phyloP scores from a whole-genome alignment of 225 moss, liverwort and hornwort species.

The Thuidium tamariscinum region DNA sequence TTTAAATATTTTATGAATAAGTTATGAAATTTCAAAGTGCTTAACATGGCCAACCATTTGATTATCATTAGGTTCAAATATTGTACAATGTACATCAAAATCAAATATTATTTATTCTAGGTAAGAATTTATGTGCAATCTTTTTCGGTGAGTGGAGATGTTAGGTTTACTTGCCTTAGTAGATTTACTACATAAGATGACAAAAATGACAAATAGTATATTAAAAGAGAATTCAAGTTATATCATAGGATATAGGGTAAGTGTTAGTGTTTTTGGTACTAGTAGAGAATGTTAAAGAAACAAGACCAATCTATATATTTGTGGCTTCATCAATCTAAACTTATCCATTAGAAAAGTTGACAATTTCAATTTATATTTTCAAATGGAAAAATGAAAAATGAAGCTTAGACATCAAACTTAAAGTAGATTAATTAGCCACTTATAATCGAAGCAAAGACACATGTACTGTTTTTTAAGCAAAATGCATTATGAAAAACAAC shows the following conservation, averaged over 20 bases:
- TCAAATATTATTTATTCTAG: background rate
- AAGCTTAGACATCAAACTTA: background rate
- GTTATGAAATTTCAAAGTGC: background rate
- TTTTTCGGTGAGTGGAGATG: background rate
- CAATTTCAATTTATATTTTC: background rate
- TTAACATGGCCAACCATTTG: background rate
- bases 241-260: rapidly evolving
- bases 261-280: background rate
- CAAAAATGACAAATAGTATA: background rate
- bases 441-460: background rate
- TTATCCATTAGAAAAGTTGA: background rate
- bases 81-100: background rate
- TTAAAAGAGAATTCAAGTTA: background rate
- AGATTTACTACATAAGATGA: background rate
- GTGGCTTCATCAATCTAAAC: background rate
- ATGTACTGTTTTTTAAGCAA: background rate
- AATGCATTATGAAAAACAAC: background rate
- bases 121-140: background rate
- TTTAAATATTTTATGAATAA: background rate
- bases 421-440: background rate
- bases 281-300: background rate
- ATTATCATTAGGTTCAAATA: background rate
- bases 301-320: too few relatives aligned
- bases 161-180: too few relatives aligned
- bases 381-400: background rate